These are phyloP conservation scores for Adansonia madagascariensis DNA, from an alignment of 441 rosid species.

Conservation along the genomic window DNA sequence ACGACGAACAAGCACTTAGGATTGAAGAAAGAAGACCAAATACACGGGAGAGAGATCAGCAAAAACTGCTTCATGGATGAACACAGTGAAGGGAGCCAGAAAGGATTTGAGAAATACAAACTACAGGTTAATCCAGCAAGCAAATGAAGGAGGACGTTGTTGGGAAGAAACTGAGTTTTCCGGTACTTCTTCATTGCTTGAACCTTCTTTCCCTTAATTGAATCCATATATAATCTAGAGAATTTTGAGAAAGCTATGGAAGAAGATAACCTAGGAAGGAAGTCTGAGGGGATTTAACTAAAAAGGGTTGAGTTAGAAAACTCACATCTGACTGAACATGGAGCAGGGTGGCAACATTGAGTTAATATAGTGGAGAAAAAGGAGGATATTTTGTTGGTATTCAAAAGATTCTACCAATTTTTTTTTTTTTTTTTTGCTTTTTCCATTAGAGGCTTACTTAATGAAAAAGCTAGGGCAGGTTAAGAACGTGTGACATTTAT, in stretches of 20 bases:
- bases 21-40: conserved; percentile 35
- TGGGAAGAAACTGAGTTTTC: conserved; percentile 28
- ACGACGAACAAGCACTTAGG: conserved; percentile 57
- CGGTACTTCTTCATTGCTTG: conserved; percentile 37
- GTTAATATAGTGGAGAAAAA: conserved; percentile 41
- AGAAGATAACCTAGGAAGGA: background rate
- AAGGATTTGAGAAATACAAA: conserved; percentile 33
- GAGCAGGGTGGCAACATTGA: conserved; percentile 28
- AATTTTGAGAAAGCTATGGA: too few species aligned
- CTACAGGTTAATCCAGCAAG: conserved; percentile 35
- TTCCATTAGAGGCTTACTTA: conserved; percentile 24
- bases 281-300: background rate
- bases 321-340: conserved; percentile 31
- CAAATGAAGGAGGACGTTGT: conserved; percentile 32
- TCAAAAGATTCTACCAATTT: conserved; percentile 14
- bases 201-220: conserved; percentile 33
- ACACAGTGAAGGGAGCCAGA: conserved; percentile 34
- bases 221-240: conserved; percentile 25
- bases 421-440: conserved; percentile 16
- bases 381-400: conserved; percentile 39
- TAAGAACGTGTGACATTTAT: conserved; percentile 25
- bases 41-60: conserved; percentile 32
- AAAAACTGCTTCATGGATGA: conserved; percentile 30
- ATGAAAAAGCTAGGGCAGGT: conserved; percentile 30
- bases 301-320: conserved; percentile 11